Conservation (phyloP, 805 yeast species). For the Nakazawaea ernobii region DNA sequence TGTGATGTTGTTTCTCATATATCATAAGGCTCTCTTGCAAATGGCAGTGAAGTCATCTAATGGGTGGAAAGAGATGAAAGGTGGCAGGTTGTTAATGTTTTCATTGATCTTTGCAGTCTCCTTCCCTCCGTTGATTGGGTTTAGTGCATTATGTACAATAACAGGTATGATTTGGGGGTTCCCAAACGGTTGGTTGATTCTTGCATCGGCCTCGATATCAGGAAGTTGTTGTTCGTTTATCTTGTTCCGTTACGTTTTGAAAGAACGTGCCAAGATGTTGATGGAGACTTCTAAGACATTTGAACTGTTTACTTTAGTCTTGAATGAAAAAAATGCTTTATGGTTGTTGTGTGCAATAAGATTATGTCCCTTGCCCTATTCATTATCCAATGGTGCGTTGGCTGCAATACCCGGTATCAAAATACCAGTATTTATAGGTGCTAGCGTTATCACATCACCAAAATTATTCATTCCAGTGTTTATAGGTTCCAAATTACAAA, state of each 20-base stretch:
- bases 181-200: slow-evolving; percentile 66
- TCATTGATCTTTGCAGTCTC: slow-evolving; percentile 57
- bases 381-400: slow-evolving; percentile 86
- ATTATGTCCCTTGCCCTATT: slow-evolving; percentile 89
- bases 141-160: slow-evolving; percentile 57
- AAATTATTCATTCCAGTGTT: slow-evolving; percentile 72
- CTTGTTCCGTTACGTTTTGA: slow-evolving; percentile 55
- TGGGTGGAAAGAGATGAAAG: slow-evolving; percentile 31
- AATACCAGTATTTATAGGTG: slow-evolving; percentile 55
- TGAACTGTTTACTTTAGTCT: slow-evolving; percentile 66
- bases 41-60: slow-evolving; percentile 38
- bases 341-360: slow-evolving; percentile 66
- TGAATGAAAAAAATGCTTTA: slow-evolving; percentile 66
- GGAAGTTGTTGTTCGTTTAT: slow-evolving; percentile 79
- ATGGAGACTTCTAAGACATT: slow-evolving; percentile 59
- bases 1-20: slow-evolving; percentile 17
- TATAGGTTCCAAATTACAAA: slow-evolving; percentile 69
- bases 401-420: slow-evolving; percentile 80
- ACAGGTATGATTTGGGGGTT: slow-evolving; percentile 84
- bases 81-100: slow-evolving; percentile 43
- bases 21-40: slow-evolving; percentile 31
- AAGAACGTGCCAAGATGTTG: slow-evolving; percentile 51
- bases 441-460: slow-evolving; percentile 75
- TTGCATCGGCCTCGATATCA: slow-evolving; percentile 59
- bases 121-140: slow-evolving; percentile 90